phyloP scores from a whole-genome alignment of 1,284 basidiomycete species.

The Sanguinoderma infundibulare region DNA sequence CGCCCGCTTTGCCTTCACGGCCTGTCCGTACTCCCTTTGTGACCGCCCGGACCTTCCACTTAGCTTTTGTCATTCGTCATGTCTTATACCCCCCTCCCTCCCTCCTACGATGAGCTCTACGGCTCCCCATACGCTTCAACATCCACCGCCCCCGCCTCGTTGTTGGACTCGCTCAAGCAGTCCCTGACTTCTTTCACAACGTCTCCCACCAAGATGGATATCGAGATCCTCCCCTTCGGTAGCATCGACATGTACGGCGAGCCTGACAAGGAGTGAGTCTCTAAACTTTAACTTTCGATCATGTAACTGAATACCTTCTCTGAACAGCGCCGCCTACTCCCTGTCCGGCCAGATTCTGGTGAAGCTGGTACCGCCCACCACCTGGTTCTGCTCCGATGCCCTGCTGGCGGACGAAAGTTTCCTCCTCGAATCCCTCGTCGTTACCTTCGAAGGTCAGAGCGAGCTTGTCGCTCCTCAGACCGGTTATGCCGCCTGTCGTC shows the following conservation, averaged over 20 bases:
- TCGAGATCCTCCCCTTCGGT: constrained; percentile 24
- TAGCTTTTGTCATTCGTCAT: constrained; percentile 10
- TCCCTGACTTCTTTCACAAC: constrained; percentile 16
- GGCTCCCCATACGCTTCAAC: background rate
- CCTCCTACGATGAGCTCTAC: constrained; percentile 9
- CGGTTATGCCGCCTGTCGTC: constrained; percentile 65
- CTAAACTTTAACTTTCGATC: background rate
- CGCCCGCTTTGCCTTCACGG: constrained; percentile 10
- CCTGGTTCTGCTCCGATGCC: constrained; percentile 48
- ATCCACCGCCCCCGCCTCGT: constrained; percentile 6
- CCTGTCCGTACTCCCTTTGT: constrained; percentile 9
- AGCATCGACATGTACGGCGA: constrained; percentile 60
- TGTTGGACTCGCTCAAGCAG: constrained; percentile 22
- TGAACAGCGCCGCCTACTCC: constrained; percentile 67
- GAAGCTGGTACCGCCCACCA: constrained; percentile 46
- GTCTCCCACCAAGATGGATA: constrained; percentile 21
- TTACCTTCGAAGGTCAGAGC: constrained; percentile 80
- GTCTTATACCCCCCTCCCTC: constrained; percentile 10
- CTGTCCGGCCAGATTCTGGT: constrained; percentile 75
- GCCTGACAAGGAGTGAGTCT: constrained; percentile 64
- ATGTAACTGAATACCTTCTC: constrained; percentile 11
- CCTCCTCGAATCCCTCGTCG: constrained; percentile 64
- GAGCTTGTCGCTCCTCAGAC: constrained; percentile 61
- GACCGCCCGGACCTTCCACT: background rate
- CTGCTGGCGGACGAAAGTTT: constrained; percentile 51